These are phyloP conservation scores for Arxiozyma slooffiae DNA, from an alignment of 1,139 yeast species.

Conservation along the genomic window DNA sequence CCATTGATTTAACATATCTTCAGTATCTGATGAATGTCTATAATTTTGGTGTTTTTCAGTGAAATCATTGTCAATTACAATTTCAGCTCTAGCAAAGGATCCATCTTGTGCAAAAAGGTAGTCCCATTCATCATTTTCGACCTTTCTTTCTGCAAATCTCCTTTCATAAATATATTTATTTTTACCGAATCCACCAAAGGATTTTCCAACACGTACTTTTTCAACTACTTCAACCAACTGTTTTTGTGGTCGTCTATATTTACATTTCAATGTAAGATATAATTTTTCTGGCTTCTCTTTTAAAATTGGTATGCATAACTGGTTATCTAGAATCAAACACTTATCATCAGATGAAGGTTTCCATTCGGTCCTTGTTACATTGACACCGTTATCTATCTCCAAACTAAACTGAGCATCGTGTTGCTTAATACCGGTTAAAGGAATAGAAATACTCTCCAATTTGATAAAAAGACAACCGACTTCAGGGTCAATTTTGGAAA, in stretches of 20 bases:
- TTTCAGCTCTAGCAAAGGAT: conserved; percentile 69
- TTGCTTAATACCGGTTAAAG: conserved; percentile 44
- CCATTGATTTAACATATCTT: conserved; percentile 73
- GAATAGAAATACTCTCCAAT: conserved; percentile 50
- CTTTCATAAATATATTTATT: conserved; percentile 35
- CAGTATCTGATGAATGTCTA: conserved; percentile 32
- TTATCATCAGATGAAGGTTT: conserved; percentile 36
- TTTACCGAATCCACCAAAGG: conserved; percentile 30
- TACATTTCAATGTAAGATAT: conserved; percentile 62
- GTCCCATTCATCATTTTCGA: conserved; percentile 46
- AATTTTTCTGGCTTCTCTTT: conserved; percentile 36
- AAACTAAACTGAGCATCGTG: conserved; percentile 59
- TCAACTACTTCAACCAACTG: conserved; percentile 51
- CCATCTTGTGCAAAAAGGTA: conserved; percentile 69
- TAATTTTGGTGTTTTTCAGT: conserved; percentile 31
- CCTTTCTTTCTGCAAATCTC: conserved; percentile 43
- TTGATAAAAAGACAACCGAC: conserved; percentile 67
- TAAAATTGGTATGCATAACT: conserved; percentile 61
- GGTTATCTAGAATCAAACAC: conserved; percentile 53
- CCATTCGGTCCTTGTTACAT: conserved; percentile 69
- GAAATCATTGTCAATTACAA: conserved; percentile 44
- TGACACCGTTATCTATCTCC: conserved; percentile 82
- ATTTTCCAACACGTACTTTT: conserved; percentile 34
- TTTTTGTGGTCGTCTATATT: conserved; percentile 45
- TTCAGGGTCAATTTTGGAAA: conserved; percentile 33